Base-by-base conservation (phyloP, 108 stramenopile genomes). In the Aurantiochytrium sp. region DNA sequence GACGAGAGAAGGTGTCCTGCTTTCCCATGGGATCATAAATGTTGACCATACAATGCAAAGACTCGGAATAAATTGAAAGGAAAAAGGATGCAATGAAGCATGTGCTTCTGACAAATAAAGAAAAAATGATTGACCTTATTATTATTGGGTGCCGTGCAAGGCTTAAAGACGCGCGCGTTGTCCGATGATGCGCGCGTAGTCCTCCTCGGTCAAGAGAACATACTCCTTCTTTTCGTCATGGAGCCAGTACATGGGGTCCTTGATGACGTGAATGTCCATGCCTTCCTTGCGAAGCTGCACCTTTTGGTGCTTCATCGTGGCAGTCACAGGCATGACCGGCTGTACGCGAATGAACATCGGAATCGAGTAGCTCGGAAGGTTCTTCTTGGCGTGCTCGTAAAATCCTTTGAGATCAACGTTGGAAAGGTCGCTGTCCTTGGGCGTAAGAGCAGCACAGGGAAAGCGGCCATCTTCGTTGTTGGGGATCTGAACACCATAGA, bases 231-330 rank as follows among this genome's bases (percentile, higher is more conserved):
- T 55, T 23, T 3, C 49, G 51, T 47, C 49, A 23, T 83, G 76
- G 45, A 83, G 51, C 76, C 76, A 83, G 51, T 28, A 35, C 49
- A 83, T 83, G 5, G 76, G 76, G 51, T 83, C 76, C 51, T 83
- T 12, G 49, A 83, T 23, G 28, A 53, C 51, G 76, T 47, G 19
- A 12, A 89, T 28, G 58, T 89, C 89, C 58, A 42, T n/a, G 53
- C 89, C 89, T 16, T 90, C 49, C 44, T 87, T 87, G 23, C 89
- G 73, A 5, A 92, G 90, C 55, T 88, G 88, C 21, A 90, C 90
- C 89, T 93, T 93, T 51, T 92, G 89, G 25, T 91, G 92, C 87
- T 93, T 93, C 72, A 93, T 90, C 5, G 92, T 93, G 5, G 92
- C 55, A 12, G 92, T 93, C 57, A 91, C 90, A 8, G 90, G 57